Percentiles rank a stretch among this genome's conserved stretches.
phyloP scores from a whole-genome alignment of 2,329 filamentous ascomycete species.

The Aureobasidium sp. region DNA sequence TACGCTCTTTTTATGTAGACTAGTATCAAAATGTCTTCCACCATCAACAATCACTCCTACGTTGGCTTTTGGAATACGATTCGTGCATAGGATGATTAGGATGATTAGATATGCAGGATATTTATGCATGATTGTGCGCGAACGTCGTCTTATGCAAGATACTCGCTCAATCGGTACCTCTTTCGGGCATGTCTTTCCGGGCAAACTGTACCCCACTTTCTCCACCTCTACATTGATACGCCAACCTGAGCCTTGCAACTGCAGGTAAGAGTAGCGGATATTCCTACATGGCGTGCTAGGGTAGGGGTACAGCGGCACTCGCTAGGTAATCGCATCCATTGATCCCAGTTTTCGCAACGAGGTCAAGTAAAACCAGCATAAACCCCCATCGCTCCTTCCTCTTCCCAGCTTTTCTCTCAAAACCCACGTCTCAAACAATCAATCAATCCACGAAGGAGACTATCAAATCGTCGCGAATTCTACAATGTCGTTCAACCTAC shows the following conservation, averaged over 20 bases:
- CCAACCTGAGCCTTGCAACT: background rate
- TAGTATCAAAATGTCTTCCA: too few relatives aligned
- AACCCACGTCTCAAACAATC: background rate
- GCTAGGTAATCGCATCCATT: background rate
- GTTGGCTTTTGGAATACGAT: too few relatives aligned
- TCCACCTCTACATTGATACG: slow-evolving; percentile 14
- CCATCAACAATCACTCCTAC: too few relatives aligned
- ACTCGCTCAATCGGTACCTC: background rate
- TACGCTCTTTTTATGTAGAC: too few relatives aligned
- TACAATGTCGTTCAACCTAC: slow-evolving; percentile 50
- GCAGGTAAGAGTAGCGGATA: background rate
- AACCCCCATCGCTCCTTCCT: too few relatives aligned
- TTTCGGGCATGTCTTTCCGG: background rate
- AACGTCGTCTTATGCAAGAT: background rate
- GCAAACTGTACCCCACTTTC: background rate
- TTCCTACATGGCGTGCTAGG: slow-evolving; percentile 2
- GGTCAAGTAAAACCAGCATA: background rate
- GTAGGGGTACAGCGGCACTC: background rate
- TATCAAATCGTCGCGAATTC: background rate
- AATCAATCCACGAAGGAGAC: background rate
- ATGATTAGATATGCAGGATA: too few relatives aligned
- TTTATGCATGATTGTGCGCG: too few relatives aligned
- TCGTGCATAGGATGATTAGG: too few relatives aligned
- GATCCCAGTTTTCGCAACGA: background rate
- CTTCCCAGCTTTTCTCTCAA: background rate